Percentiles rank a stretch among this genome's conserved stretches.
These are phyloP conservation scores for Hydrangea macrophylla DNA, from an alignment of 148 eudicot species.

Conservation along the genomic window DNA sequence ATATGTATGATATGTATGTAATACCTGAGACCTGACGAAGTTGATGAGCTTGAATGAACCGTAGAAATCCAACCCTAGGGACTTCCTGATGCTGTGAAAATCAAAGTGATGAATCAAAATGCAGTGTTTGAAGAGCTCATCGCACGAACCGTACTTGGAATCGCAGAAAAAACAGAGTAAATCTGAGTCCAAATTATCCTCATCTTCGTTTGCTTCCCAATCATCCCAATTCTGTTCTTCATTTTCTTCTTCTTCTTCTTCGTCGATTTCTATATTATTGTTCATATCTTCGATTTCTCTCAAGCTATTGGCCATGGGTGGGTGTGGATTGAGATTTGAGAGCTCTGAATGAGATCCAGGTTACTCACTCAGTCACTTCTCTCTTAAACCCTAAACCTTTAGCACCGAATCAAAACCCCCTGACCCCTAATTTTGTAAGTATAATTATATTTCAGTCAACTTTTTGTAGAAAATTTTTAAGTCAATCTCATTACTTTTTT, in stretches of 20 bases:
- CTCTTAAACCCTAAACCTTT: neutral
- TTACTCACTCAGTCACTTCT: too few species aligned
- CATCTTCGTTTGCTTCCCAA: constrained; percentile 56
- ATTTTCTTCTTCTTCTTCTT: constrained; percentile 26
- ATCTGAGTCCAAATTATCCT: constrained; percentile 18
- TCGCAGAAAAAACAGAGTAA: constrained; percentile 81
- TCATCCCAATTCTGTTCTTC: constrained; percentile 66
- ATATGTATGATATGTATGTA: neutral
- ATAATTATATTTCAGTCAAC: too few species aligned
- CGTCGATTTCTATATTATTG: constrained; percentile 17
- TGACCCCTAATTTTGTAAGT: too few species aligned
- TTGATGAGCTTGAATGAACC: constrained; percentile 82
- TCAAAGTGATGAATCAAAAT: constrained; percentile 47
- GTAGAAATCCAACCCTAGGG: constrained; percentile 64
- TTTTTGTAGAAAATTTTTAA: too few species aligned
- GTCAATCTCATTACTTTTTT: too few species aligned
- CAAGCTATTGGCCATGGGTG: constrained; percentile 15
- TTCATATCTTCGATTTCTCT: constrained; percentile 19
- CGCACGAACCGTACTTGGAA: constrained; percentile 26
- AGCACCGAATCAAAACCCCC: too few species aligned
- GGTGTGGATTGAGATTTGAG: too few species aligned
- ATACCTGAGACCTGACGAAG: constrained; percentile 67
- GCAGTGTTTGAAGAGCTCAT: constrained; percentile 60
- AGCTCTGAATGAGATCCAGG: too few species aligned
- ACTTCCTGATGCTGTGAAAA: constrained; percentile 41